A percentile compares a stretch with the other conserved stretches of the same genome.
Conservation (phyloP, 2,329 filamentous ascomycete species). For the Aspergillus intermedius region DNA sequence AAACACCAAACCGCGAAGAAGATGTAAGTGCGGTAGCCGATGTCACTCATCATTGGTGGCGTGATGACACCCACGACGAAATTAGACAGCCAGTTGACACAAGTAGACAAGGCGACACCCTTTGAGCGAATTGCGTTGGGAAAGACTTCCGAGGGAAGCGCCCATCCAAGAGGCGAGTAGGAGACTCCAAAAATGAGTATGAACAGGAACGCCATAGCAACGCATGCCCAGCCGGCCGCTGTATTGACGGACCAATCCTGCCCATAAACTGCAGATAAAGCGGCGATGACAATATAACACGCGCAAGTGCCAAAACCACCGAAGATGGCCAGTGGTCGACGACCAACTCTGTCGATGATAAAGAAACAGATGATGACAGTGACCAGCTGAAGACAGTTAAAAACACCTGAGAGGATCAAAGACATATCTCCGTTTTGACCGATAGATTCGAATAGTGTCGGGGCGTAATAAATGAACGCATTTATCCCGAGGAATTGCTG, state of each 20-base stretch:
- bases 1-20: constrained; percentile 51
- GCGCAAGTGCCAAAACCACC: constrained; percentile 25
- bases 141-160: constrained; percentile 33
- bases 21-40: constrained; percentile 43
- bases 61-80: constrained; percentile 52
- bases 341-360: constrained; percentile 27
- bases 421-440: constrained; percentile 26
- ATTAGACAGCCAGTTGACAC: constrained; percentile 34
- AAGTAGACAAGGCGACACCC: constrained; percentile 30
- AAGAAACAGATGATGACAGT: constrained; percentile 22
- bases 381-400: constrained; percentile 31
- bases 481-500: constrained; percentile 42
- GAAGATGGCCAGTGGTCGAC: constrained; percentile 20
- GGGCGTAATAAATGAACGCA: constrained; percentile 46
- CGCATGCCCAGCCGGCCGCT: constrained; percentile 16
- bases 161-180: constrained; percentile 32
- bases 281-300: constrained; percentile 26
- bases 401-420: constrained; percentile 28
- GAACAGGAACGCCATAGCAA: constrained; percentile 7
- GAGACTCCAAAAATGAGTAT: constrained; percentile 13
- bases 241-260: constrained; percentile 17
- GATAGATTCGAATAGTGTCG: constrained; percentile 40
- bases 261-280: constrained; percentile 14
- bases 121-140: constrained; percentile 30
- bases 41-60: constrained; percentile 54